Base-by-base conservation (phyloP, 495 filamentous ascomycete genomes). In the Penicillium turbatum region DNA sequence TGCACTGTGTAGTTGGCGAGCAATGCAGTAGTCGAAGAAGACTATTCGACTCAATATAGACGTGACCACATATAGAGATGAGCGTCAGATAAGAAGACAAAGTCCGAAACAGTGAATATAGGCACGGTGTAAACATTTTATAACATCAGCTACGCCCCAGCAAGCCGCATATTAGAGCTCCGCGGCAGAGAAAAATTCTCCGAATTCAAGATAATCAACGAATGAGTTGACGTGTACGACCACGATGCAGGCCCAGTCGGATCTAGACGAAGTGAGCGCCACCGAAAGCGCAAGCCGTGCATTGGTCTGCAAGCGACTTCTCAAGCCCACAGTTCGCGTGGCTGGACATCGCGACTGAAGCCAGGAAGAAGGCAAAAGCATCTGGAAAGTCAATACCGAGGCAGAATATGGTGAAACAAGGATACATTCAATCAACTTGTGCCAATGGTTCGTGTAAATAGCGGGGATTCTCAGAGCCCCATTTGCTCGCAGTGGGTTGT, bases 371-470 rank as follows among this genome's bases (percentile, higher is more conserved):
- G 5, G 12, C 16, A 34, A n/a, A 21, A n/a, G 17, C 21, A 2
- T 4, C 10, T 3, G n/a, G 30, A 35, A 47, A 47, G 44, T 8
- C n/a, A 29, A n/a, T 29, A 12, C 48, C 38, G 49, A 51, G 48
- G 48, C 29, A 5, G n/a, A 27, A 15, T 12, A 1, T 32, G 24
- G 15, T n/a, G 7, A 9, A 40, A 55, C 52, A 48, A 49, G 38
- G 55, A 56, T 53, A 57, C 30, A 38, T 57, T 49, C 53, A 40
- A 60, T 65, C 54, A 41, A 59, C 43, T 6, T 41, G 42, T 57
- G 55, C 48, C 54, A 53, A 39, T 45, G 42, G 38, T 12, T 38
- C 27, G 16, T 35, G 27, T 11, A 34, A 34, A 27, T 9, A 5
- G 12, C 9, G 19, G 41, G 37, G 26, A 8, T 27, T 8, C 11